A percentile compares a stretch with the other conserved stretches of the same genome.
phyloP scores from a whole-genome alignment of 441 rosid species.

The Brassica balearica region DNA sequence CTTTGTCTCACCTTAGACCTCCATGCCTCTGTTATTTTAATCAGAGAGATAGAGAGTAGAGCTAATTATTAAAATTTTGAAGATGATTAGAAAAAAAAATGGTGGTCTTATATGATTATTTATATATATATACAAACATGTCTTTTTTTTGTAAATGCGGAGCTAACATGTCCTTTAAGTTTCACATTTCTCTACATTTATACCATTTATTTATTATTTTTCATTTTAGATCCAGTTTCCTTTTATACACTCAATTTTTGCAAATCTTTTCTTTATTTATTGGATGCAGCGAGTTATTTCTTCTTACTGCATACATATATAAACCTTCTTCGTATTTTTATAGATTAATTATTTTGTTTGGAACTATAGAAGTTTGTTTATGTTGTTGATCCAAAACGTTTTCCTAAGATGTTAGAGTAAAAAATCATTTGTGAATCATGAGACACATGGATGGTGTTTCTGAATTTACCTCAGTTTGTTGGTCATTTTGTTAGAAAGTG shows the following conservation, averaged over 20 bases:
- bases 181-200: not conserved
- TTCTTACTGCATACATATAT: not conserved
- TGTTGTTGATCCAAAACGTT: not conserved
- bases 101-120: not conserved
- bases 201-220: not conserved
- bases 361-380: too few relatives aligned
- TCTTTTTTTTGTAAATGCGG: not conserved
- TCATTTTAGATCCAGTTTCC: not conserved
- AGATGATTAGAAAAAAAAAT: not conserved
- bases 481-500: not conserved
- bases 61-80: conserved; percentile 6
- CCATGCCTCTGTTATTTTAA: conserved; percentile 46
- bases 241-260: not conserved
- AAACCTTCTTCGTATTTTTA: not conserved
- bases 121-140: not conserved
- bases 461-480: not conserved
- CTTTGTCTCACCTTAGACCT: conserved; percentile 54
- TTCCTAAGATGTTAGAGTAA: too few relatives aligned
- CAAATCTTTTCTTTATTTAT: not conserved
- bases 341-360: not conserved
- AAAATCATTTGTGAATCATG: not conserved
- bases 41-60: conserved; percentile 8
- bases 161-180: conserved; percentile 13
- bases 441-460: not conserved
- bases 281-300: not conserved